Evolutionary conservation across 768 basidiomycete genomes (phyloP).

Genomic region (Calocera viscosa): DNA sequence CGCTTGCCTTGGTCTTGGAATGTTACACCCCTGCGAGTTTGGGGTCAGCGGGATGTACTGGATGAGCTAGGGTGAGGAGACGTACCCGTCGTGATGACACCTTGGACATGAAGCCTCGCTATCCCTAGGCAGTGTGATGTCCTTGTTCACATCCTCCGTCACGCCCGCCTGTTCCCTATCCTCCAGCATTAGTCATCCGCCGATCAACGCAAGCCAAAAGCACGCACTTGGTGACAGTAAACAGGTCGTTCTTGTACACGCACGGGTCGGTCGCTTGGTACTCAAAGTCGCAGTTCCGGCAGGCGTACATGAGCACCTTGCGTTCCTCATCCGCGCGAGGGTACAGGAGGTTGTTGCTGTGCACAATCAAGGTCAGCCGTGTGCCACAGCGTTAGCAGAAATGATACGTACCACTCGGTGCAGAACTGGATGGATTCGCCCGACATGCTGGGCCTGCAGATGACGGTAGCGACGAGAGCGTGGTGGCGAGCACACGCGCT

Average conservation of each 20-base stretch:
- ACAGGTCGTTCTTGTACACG: slow-evolving; percentile 85
- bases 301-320: slow-evolving; percentile 77
- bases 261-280: slow-evolving; percentile 78
- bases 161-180: slow-evolving; percentile 85
- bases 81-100: slow-evolving; percentile 74
- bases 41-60: slow-evolving; percentile 10
- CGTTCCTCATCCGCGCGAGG: slow-evolving; percentile 72
- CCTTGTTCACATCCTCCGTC: slow-evolving; percentile 72
- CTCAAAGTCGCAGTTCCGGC: slow-evolving; percentile 78
- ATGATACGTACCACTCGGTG: slow-evolving; percentile 45
- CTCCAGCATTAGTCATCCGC: not conserved
- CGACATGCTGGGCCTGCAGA: not conserved
- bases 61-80: not conserved
- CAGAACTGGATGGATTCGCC: slow-evolving; percentile 66
- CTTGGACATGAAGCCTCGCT: slow-evolving; percentile 55
- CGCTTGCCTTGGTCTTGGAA: slow-evolving; percentile 97
- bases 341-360: slow-evolving; percentile 80
- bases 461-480: not conserved
- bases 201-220: not conserved
- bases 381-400: not conserved
- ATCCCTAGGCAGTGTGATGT: slow-evolving; percentile 53
- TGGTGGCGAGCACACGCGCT: not conserved
- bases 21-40: slow-evolving; percentile 60
- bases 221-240: slow-evolving; percentile 80
- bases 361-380: not conserved